These are phyloP conservation scores for Claviceps fusiformis DNA, from an alignment of 2,329 filamentous ascomycete species.

Conservation along the genomic window DNA sequence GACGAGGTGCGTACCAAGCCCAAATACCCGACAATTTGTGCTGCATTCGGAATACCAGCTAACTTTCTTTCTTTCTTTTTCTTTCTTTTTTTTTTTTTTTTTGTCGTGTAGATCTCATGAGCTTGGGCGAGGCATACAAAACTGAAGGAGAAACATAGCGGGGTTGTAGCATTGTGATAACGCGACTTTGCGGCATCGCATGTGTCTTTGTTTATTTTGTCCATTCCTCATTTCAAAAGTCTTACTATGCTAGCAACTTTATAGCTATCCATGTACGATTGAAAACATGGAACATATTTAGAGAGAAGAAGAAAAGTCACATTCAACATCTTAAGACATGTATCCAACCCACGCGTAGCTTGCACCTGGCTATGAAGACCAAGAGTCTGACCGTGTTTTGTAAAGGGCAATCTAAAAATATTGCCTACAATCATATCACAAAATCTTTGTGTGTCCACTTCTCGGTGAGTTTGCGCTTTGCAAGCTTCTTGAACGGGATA, in stretches of 20 bases:
- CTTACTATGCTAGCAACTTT: background rate
- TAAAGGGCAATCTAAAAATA: background rate
- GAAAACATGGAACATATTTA: background rate
- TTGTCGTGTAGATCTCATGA: constrained; percentile 34
- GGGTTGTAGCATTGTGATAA: background rate
- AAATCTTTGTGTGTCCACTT: constrained; percentile 99
- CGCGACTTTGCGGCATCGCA: background rate
- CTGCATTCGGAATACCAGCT: background rate
- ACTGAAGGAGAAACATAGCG: background rate
- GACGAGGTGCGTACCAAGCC: constrained; percentile 56
- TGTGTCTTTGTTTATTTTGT: background rate
- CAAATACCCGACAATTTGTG: background rate
- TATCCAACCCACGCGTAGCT: background rate
- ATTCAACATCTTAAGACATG: background rate
- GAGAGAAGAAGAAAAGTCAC: background rate
- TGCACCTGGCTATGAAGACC: background rate
- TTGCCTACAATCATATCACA: constrained; percentile 4
- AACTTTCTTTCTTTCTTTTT: background rate
- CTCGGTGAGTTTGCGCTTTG: constrained; percentile 70
- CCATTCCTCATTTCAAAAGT: background rate
- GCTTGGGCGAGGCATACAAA: constrained; percentile 23
- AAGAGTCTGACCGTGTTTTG: background rate
- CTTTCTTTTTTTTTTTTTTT: too few species aligned
- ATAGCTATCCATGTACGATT: background rate
- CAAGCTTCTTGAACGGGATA: constrained; percentile 69